Conservation (phyloP, 78 protist genomes). For the Tieghemostelium lacteum region DNA sequence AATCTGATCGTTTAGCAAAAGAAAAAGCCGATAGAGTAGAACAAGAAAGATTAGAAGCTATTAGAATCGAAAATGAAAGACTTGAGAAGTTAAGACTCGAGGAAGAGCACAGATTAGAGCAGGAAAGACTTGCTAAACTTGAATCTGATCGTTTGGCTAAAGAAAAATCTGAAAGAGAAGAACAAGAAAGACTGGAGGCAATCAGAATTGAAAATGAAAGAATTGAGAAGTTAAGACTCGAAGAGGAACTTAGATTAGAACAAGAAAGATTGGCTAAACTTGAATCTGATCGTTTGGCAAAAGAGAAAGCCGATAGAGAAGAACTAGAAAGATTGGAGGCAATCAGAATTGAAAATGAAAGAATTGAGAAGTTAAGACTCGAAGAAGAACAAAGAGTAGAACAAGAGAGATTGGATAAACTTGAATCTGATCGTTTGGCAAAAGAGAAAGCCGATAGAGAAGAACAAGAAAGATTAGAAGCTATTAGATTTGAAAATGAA, state of each 20-base stretch:
- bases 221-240: neutral
- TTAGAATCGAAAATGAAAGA: neutral
- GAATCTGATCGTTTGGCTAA: too few relatives aligned
- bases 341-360: neutral
- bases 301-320: neutral
- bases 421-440: neutral
- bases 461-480: neutral
- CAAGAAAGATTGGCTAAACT: neutral
- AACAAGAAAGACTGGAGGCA: neutral
- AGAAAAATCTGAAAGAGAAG: too few relatives aligned
- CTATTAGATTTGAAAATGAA: neutral
- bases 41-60: neutral
- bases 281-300: too few relatives aligned
- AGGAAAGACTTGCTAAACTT: too few relatives aligned
- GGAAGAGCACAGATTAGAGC: too few relatives aligned
- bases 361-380: neutral
- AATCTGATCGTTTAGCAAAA: neutral
- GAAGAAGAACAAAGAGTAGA: neutral
- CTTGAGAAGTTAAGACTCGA: too few relatives aligned
- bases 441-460: neutral
- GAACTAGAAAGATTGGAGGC: neutral
- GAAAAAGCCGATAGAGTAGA: neutral
- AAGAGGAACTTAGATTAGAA: neutral
- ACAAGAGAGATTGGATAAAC: neutral
- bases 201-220: neutral